phyloP scores from a whole-genome alignment of 345 rosid genomes.

The Odontarrhena argentea region DNA sequence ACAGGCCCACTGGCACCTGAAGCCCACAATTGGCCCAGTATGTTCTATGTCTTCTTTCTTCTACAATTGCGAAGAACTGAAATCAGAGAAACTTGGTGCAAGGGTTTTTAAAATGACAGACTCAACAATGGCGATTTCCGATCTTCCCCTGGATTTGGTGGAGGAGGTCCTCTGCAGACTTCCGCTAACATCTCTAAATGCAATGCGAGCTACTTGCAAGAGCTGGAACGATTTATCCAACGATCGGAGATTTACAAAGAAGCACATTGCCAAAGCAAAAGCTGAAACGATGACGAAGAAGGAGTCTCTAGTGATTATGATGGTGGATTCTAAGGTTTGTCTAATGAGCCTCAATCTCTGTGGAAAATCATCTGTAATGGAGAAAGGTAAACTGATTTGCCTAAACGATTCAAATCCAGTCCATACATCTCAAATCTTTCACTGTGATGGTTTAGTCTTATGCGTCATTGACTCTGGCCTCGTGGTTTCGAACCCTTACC shows the following conservation, averaged over 20 bases:
- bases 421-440: neutral
- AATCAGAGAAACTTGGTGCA: too few relatives aligned
- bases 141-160: too few relatives aligned
- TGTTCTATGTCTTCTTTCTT: too few relatives aligned
- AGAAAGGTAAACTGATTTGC: neutral
- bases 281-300: neutral
- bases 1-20: too few relatives aligned
- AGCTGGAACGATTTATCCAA: too few relatives aligned
- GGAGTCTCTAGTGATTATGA: neutral
- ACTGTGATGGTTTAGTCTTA: neutral
- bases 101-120: too few relatives aligned
- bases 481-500: neutral
- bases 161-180: too few relatives aligned
- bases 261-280: neutral
- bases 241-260: neutral
- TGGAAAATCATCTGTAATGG: slow-evolving; percentile 1
- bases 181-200: too few relatives aligned
- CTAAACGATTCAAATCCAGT: neutral
- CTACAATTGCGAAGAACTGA: too few relatives aligned
- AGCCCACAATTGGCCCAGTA: too few relatives aligned
- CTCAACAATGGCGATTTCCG: too few relatives aligned
- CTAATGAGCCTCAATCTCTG: neutral
- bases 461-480: neutral
- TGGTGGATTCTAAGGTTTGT: neutral
- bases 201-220: too few relatives aligned